Evolutionary conservation across 2,329 filamentous ascomycete species (phyloP), one percentile per base, ranked within the genome.

Genomic region (Colletotrichum sp.): DNA sequence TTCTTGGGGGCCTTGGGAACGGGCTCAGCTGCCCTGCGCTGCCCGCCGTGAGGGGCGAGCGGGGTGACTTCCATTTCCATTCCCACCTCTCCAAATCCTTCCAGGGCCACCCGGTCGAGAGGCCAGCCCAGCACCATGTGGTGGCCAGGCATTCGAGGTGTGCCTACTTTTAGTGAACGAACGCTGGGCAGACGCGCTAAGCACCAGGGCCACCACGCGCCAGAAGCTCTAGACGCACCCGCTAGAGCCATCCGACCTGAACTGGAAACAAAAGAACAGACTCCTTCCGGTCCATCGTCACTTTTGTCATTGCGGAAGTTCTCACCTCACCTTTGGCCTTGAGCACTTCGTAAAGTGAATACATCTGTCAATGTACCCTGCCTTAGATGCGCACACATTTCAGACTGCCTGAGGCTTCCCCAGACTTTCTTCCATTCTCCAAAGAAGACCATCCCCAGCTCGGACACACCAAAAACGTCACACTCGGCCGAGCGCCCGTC

Each of bases 181-280:
- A 44, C 13, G 44, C 65, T 65, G 34, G 19, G 65, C 65, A 34
- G 29, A 19, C 13, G 44, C 44, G 69, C 69, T 67, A 25, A 34
- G 55, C n/a, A 25, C 34, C 62, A 32, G 36, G 34, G 32, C n/a
- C 22, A 34, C 19, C 69, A 39, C 69, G 44, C 69, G 44, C 69
- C 65, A 71, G 44, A 71, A 65, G 65, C 44, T 57, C 44, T 57
- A 25, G 44, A 52, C 44, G 44, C 44, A 22, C 25, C 30, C 44
- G 49, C 65, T 68, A 29, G 49, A 62, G 67, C 22, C 72, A 52
- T 55, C 30, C 72, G 55, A 67, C 70, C 73, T 76, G 73, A 73
- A 76, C 73, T 67, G 57, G 73, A 72, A 69, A 65, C 73, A 69
- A 64, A 69, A 64, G 70, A 73, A 76, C 70, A 64, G 69, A 29